phyloP scores from a whole-genome alignment of 345 rosid genomes.

The Syzygium grande region DNA sequence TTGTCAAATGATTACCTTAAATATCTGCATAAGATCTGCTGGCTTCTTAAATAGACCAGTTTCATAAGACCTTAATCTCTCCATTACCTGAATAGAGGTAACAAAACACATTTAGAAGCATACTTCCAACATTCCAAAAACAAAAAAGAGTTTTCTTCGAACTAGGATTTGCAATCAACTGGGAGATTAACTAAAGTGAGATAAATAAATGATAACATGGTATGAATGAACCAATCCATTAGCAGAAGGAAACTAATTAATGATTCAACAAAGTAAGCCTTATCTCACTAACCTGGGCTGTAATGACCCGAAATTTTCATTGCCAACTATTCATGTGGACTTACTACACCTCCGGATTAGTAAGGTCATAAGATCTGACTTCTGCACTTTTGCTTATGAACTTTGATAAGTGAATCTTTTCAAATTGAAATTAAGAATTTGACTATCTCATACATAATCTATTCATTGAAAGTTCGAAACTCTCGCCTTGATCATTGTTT shows the following conservation, averaged over 20 bases:
- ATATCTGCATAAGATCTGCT: slow-evolving; percentile 85
- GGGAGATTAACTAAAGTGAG: not conserved
- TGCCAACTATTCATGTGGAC: not conserved
- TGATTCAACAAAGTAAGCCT: not conserved
- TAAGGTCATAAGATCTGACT: not conserved
- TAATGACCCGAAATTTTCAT: not conserved
- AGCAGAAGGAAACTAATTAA: not conserved
- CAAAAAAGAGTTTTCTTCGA: not conserved
- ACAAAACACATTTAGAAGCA: not conserved
- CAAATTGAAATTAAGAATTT: not conserved
- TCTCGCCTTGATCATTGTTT: not conserved
- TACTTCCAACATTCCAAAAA: not conserved
- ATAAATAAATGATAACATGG: not conserved
- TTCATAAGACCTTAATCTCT: slow-evolving; percentile 82
- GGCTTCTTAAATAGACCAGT: slow-evolving; percentile 87
- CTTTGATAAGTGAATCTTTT: not conserved
- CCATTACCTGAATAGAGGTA: slow-evolving; percentile 74
- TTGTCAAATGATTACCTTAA: slow-evolving; percentile 43
- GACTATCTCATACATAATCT: not conserved
- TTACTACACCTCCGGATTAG: not conserved
- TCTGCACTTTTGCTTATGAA: not conserved
- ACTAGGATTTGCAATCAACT: not conserved
- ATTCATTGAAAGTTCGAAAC: not conserved
- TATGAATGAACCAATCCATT: not conserved
- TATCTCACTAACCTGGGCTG: not conserved